phyloP scores from a whole-genome alignment of 148 eudicot genomes.

The Vaccinium corymbosum region DNA sequence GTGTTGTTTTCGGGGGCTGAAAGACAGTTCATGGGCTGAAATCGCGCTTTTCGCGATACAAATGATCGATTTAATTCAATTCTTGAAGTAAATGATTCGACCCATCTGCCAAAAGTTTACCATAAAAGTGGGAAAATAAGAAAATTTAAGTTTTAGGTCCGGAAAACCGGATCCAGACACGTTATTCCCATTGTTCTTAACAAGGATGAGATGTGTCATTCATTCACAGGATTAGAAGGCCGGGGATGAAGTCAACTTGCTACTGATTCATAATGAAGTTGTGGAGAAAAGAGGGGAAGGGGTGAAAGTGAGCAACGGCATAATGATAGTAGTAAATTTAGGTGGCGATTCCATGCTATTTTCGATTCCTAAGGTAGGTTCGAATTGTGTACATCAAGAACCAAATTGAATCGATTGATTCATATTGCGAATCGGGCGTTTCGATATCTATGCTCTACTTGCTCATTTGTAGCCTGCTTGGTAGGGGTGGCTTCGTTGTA shows the following conservation, averaged over 20 bases:
- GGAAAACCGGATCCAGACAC: background rate
- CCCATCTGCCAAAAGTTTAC: background rate
- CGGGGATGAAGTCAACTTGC: too few relatives aligned
- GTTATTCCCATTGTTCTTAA: background rate
- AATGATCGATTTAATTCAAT: background rate
- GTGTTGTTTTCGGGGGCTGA: background rate
- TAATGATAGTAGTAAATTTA: background rate
- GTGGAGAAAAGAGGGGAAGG: too few relatives aligned
- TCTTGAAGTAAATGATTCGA: too few relatives aligned
- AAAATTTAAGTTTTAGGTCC: background rate
- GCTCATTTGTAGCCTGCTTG: background rate
- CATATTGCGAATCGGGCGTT: background rate
- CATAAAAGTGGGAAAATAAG: background rate
- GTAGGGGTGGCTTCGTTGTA: background rate
- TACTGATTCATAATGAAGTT: too few relatives aligned
- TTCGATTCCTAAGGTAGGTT: background rate
- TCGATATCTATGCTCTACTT: background rate
- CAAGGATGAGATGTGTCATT: background rate
- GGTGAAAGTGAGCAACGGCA: too few relatives aligned
- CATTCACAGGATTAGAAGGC: background rate
- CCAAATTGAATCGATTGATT: background rate
- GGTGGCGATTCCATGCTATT: background rate
- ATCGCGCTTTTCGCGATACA: too few relatives aligned
- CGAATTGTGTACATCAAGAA: background rate
- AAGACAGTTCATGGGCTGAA: too few relatives aligned